Evolutionary conservation across 768 basidiomycete genomes (phyloP).

Genomic region (Lentinula edodes): DNA sequence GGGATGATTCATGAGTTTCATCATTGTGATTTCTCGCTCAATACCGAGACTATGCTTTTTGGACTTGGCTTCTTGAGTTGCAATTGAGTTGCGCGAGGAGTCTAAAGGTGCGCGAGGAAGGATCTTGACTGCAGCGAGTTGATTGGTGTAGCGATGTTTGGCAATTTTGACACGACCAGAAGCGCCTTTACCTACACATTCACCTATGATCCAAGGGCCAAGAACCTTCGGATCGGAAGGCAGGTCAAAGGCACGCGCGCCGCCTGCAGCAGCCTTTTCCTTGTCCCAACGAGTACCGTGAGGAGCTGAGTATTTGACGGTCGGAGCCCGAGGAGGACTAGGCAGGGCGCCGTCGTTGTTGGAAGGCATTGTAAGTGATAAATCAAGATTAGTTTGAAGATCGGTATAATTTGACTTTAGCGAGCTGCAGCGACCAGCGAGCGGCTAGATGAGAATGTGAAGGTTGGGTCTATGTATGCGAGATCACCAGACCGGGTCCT

Average conservation of each 20-base stretch:
- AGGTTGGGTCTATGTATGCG: background rate
- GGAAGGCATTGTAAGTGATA: constrained; percentile 16
- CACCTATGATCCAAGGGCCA: constrained; percentile 91
- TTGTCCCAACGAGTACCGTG: constrained; percentile 83
- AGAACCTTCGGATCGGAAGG: constrained; percentile 82
- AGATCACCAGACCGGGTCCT: too few relatives aligned
- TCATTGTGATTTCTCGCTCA: constrained; percentile 95
- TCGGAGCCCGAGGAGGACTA: constrained; percentile 65
- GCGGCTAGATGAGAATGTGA: constrained; percentile 19
- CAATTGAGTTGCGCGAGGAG: constrained; percentile 63
- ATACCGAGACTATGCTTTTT: constrained; percentile 84
- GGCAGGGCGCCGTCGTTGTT: constrained; percentile 29
- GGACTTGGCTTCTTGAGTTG: constrained; percentile 61
- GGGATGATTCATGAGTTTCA: constrained; percentile 99
- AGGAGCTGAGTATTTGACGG: constrained; percentile 64
- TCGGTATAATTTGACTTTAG: constrained; percentile 25
- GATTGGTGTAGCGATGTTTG: constrained; percentile 75
- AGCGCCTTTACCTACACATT: constrained; percentile 91
- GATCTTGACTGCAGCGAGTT: constrained; percentile 95
- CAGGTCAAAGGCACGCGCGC: constrained; percentile 67
- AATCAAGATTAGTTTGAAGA: constrained; percentile 20
- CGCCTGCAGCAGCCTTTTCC: constrained; percentile 79
- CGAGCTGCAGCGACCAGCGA: constrained; percentile 39
- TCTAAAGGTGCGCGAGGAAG: constrained; percentile 78
- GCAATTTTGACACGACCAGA: constrained; percentile 95